Base-by-base conservation (phyloP, 1,284 basidiomycete species). In the Lentinus polychrous region DNA sequence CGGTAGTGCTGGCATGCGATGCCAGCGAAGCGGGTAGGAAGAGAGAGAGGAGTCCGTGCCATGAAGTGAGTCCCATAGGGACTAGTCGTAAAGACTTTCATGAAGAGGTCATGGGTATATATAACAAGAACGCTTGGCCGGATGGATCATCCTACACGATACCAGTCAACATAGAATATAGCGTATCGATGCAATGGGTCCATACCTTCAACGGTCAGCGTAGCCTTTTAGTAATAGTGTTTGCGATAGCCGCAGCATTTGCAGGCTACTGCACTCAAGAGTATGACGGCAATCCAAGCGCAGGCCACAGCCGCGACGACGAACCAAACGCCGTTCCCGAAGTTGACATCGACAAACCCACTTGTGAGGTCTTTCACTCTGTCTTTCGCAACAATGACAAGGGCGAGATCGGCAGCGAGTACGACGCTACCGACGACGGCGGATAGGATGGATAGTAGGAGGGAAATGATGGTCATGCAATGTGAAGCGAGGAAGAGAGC, bases 271-370 rank as follows among this genome's bases (percentile, higher is more conserved):
- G 78, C 75, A 34, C 79, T 79, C 43, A 86, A 66, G 12, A 78
- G 59, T 22, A 85, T 62, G 32, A 86, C 74, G 0, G 76, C 75
- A 3, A 75, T 38, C 81, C 84, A 87, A 1, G 77, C 73, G 52
- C 78, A 59, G 11, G 76, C 53, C 46, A 78, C 63, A 4, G 75
- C 79, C 7, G 61, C 70, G 17, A 86, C 56, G 22, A 79, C 73
- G 78, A 88, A 78, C 85, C 85, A 88, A 4, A 83, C 74, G 8
- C 64, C 85, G 51, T 81, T 79, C n/a, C 86, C 86, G 63, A 76
- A 83, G 3, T 61, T 53, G 3, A 83, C 72, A 0, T 56, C 62
- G 17, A 87, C 71, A 41, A 66, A 54, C 20, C 73, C 70, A 3
- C 67, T 60, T 8, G 71, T 62, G 6, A 79, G 44, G 8, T 64